Base-by-base conservation (phyloP, 202 grass and related monocot species). In the Schoenoplectus triqueter region DNA sequence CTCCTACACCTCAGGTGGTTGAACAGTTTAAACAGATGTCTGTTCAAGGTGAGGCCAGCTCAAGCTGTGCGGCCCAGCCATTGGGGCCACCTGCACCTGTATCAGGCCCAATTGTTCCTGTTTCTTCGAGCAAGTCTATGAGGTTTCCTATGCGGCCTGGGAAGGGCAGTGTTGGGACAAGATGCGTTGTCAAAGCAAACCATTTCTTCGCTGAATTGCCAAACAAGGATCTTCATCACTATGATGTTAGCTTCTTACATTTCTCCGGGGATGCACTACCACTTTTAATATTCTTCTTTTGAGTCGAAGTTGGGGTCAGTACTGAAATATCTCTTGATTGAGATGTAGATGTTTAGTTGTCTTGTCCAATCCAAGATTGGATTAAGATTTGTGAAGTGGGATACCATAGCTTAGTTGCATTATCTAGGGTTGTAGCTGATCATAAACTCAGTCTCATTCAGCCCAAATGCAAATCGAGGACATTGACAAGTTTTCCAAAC, bases 221-320 rank as follows among this genome's bases (percentile, higher is more conserved):
- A 2, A 63, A 92, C 74, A 92, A 92, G 84, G 94, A 97, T 81
- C 91, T 93, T 78, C 91, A 97, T 89, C 91, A 97, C 51, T 93
- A 93, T 85, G 91, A 93, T 84, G 94, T 97, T 68, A 44, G 94
- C 89, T 66, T 65, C 11, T 82, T 85, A 73, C 69, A 39, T 66
- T 67, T 19, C 9, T 51, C 22, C 14, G 17, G 75, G 75, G 6
- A 61, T 78, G 55, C 75, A 52, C 22, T 45, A 44, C 39, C 39
- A 56, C 50, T 76, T 55, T 56, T 31, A 31, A 79, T 44, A 17
- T 42, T 62, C 40, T 44, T 79, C 17, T 39, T 75, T 2, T 75
- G 19, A 0, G 19, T 10, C 49, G 13, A 14, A 51, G 48, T 55
- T 55, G 10, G 49, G 72, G 50, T 22, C 17, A 52, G 9, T 55